phyloP scores from a whole-genome alignment of 2,329 filamentous ascomycete genomes.

The Penicillium italicum region DNA sequence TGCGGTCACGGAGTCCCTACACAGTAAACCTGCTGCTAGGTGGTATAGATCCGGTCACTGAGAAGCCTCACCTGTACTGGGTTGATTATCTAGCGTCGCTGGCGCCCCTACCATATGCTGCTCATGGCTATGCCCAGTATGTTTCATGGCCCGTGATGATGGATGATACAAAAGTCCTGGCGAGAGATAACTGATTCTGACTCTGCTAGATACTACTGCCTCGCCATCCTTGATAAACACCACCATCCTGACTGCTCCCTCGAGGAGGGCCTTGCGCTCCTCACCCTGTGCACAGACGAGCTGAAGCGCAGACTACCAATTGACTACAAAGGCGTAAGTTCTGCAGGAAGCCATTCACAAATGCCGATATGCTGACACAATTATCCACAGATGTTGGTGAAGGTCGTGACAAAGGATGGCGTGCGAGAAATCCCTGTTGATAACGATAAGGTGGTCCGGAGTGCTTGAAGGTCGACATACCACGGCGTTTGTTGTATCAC shows the following conservation, averaged over 20 bases:
- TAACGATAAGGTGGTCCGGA: constrained; percentile 62
- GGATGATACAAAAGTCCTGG: background rate
- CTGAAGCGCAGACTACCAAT: constrained; percentile 94
- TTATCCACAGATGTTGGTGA: constrained; percentile 57
- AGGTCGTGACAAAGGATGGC: constrained; percentile 92
- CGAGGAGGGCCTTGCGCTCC: constrained; percentile 84
- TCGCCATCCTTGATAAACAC: constrained; percentile 97
- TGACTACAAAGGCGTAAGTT: constrained; percentile 90
- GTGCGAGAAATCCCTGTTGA: constrained; percentile 81
- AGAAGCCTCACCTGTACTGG: constrained; percentile 93
- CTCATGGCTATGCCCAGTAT: constrained; percentile 96
- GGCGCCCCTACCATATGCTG: constrained; percentile 87
- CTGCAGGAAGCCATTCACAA: background rate
- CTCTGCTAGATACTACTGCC: constrained; percentile 77
- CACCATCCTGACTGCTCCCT: constrained; percentile 91
- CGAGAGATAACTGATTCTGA: constrained; percentile 15
- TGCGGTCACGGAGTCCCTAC: constrained; percentile 91
- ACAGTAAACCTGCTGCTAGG: constrained; percentile 94
- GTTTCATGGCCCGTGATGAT: constrained; percentile 30
- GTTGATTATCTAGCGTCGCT: constrained; percentile 91
- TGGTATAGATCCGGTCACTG: constrained; percentile 85
- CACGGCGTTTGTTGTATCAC: constrained; percentile 28
- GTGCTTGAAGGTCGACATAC: constrained; percentile 42
- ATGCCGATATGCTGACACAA: constrained; percentile 8
- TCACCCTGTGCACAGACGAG: constrained; percentile 94